Base-by-base conservation (phyloP, 1,139 yeast genomes). In the Suhomyces terraborum region DNA sequence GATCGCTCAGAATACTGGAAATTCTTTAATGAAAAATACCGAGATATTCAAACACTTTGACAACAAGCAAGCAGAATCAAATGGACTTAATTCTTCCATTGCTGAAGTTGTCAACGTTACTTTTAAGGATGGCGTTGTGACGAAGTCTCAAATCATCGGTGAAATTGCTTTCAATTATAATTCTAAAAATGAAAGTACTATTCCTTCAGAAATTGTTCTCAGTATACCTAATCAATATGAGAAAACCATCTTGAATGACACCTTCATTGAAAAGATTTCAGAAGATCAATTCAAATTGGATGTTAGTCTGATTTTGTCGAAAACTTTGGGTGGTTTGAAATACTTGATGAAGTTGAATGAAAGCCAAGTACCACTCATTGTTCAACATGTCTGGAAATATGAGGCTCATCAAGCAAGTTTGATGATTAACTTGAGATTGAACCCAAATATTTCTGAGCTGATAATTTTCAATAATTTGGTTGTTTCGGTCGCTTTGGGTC, bases 331-430 rank as follows among this genome's bases (percentile, higher is more conserved):
- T 24, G 95, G 88, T 0, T 63, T 87, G 54, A 86, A 85, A 58
- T 87, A 85, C 56, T 73, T 84, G 56, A 45, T 53, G 17, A 61
- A 54, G 21, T 62, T 81, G 47, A 69, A 68, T 40, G 55, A 56
- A 4, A 49, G 53, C 6, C 66, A 70, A 32, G 78, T 82, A 1
- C 97, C 97, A n/a, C 62, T 91, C 21, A 64, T 79, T 21, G 73
- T 91, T 35, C 75, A 80, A 34, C 96, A 96, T 35, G 79, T 85
- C 34, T 91, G 98, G 98, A 84, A 89, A 55, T 84, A 84, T 56
- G 96, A 89, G 61, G 73, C 77, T 17, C 84, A 77, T 44, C 96
- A 89, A 64, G 83, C 96, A 1, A 83, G 95, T 55, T 83, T 91
- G 45, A 85, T 89, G 70, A 70, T 91, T 43, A 81, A 84, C 29